These are phyloP conservation scores for Hsuehochloa calcarea DNA, from an alignment of 176 grass and related monocot species.

Conservation along the genomic window DNA sequence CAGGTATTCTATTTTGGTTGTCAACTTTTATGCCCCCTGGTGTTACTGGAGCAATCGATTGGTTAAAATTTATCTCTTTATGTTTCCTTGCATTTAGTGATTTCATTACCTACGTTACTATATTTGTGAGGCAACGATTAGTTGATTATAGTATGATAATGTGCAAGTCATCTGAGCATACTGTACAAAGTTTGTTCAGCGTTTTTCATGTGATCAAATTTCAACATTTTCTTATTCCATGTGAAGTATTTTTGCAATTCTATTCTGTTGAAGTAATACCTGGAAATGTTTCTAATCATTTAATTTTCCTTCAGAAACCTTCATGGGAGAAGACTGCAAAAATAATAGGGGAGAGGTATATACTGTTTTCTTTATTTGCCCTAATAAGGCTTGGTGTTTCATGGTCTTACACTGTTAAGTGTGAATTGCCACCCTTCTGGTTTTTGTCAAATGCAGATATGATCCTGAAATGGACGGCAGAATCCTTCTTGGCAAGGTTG, in stretches of 20 bases:
- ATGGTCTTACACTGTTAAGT: neutral
- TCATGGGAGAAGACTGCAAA: conserved; percentile 91
- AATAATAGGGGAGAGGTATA: conserved; percentile 90
- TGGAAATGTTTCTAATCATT: conserved; percentile 21
- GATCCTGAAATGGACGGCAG: conserved; percentile 95
- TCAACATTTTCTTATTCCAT: conserved; percentile 13
- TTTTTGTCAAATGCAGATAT: conserved; percentile 59
- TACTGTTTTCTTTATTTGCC: conserved; percentile 21
- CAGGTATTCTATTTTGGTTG: conserved; percentile 84
- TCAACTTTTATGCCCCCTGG: conserved; percentile 99
- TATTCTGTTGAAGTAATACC: conserved; percentile 20
- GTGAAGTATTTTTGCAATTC: neutral
- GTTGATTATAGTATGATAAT: neutral
- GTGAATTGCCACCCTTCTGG: neutral
- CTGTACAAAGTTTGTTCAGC: neutral
- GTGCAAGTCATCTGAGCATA: conserved; percentile 5
- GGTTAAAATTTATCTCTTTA: conserved; percentile 49
- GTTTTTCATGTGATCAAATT: neutral
- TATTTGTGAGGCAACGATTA: conserved; percentile 4
- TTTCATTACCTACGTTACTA: neutral
- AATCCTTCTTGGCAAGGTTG: conserved; percentile 83
- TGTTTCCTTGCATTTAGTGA: conserved; percentile 1
- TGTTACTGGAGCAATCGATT: conserved; percentile 97
- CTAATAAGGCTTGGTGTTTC: neutral
- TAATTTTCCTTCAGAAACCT: conserved; percentile 71